A percentile compares a stretch with the other conserved stretches of the same genome.
Conservation (phyloP, 768 basidiomycete species). For the Suillus weaverae region DNA sequence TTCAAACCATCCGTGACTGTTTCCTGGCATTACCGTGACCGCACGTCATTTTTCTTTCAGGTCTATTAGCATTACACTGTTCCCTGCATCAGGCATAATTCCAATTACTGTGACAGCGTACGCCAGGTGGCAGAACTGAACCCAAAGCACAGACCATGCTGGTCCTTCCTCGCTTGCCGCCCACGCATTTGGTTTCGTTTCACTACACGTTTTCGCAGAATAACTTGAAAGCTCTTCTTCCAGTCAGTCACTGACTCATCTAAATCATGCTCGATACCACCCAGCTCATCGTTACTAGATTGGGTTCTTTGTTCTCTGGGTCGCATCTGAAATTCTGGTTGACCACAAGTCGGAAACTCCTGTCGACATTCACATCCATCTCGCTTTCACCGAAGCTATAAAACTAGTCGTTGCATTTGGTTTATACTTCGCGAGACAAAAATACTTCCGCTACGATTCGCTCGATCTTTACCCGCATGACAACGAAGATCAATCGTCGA, state of each 20-base stretch:
- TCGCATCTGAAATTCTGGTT: not conserved
- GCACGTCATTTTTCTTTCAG: not conserved
- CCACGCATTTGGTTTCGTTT: not conserved
- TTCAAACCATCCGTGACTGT: too few species aligned
- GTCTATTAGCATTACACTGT: not conserved
- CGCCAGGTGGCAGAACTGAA: not conserved
- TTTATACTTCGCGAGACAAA: slow-evolving; percentile 15
- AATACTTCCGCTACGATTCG: slow-evolving; percentile 4
- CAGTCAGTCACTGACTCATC: not conserved
- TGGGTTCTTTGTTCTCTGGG: not conserved
- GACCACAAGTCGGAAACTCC: slow-evolving; percentile 3
- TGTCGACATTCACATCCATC: slow-evolving; percentile 12
- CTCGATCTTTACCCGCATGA: not conserved
- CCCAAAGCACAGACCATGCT: not conserved
- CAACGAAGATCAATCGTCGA: slow-evolving; percentile 11
- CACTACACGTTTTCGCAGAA: not conserved
- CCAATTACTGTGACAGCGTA: not conserved
- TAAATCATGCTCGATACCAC: not conserved
- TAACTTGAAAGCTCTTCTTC: not conserved
- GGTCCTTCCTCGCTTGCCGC: not conserved
- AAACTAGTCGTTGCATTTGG: slow-evolving; percentile 20
- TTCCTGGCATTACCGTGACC: not conserved
- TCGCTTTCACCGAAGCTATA: slow-evolving; percentile 20
- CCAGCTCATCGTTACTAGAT: slow-evolving; percentile 1
- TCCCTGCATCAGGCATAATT: not conserved